Evolutionary conservation across 129 eudicot species (phyloP).

Genomic region (Saposhnikovia divaricata): DNA sequence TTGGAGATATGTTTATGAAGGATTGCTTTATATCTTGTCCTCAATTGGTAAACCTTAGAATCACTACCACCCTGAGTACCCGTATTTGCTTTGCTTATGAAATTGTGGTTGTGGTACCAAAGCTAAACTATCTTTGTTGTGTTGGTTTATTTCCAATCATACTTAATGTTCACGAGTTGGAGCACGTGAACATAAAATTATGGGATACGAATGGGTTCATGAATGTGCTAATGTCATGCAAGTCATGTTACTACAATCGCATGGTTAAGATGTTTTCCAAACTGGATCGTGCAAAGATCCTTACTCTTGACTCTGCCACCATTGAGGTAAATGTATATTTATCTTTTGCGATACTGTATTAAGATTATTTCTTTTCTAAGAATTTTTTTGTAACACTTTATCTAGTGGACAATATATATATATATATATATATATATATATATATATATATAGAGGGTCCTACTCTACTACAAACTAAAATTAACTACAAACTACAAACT

Average conservation of each 20-base stretch:
- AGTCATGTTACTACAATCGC: neutral
- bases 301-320: neutral
- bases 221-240: neutral
- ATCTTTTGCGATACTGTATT: neutral
- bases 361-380: neutral
- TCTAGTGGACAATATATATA: neutral
- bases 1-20: neutral
- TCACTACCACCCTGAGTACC: neutral
- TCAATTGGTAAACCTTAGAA: neutral
- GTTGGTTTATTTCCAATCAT: neutral
- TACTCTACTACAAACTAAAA: too few relatives aligned
- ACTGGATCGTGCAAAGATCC: neutral
- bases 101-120: neutral
- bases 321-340: neutral
- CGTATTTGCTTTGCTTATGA: neutral
- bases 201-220: neutral
- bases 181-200: neutral
- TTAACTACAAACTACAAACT: too few relatives aligned
- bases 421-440: too few relatives aligned
- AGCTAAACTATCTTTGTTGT: too few relatives aligned
- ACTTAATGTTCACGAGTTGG: neutral
- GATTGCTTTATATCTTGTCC: neutral
- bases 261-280: neutral
- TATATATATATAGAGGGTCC: too few relatives aligned
- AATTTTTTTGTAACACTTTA: neutral